Percentiles rank a stretch among this genome's conserved stretches.
These are phyloP conservation scores for Phytophthora pisi DNA, from an alignment of 352 stramenopile genomes.

Conservation along the genomic window DNA sequence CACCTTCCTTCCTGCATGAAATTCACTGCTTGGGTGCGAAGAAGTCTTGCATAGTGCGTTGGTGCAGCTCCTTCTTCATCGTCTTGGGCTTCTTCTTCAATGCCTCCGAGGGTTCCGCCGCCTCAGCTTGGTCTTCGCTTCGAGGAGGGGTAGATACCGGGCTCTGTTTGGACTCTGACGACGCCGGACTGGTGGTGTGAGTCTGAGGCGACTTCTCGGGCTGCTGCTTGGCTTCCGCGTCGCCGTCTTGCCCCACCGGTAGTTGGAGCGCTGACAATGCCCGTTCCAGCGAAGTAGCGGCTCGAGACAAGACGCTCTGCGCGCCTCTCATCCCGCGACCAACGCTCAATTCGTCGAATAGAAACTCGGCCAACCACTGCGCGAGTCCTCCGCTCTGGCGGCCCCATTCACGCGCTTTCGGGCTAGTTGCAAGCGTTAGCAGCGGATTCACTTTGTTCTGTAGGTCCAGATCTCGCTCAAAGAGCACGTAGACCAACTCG, in stretches of 20 bases:
- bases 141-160: background rate
- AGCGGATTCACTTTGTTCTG: slow-evolving; percentile 47
- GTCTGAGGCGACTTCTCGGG: background rate
- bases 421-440: slow-evolving; percentile 21
- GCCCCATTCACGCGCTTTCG: slow-evolving; percentile 32
- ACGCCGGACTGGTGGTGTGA: background rate
- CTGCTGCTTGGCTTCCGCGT: slow-evolving; percentile 2
- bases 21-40: slow-evolving; percentile 25
- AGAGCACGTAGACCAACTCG: slow-evolving; percentile 66
- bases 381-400: slow-evolving; percentile 21
- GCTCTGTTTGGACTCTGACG: slow-evolving; percentile 1
- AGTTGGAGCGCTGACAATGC: slow-evolving; percentile 9
- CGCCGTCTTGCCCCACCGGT: slow-evolving; percentile 4
- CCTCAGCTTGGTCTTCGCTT: slow-evolving; percentile 13
- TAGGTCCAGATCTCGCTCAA: slow-evolving; percentile 51
- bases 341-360: slow-evolving; percentile 29
- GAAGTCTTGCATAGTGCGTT: slow-evolving; percentile 38
- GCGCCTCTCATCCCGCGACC: background rate
- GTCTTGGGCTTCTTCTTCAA: slow-evolving; percentile 35
- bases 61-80: slow-evolving; percentile 25
- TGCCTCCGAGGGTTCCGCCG: background rate
- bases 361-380: slow-evolving; percentile 37
- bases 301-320: slow-evolving; percentile 26
- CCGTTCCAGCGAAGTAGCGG: slow-evolving; percentile 27
- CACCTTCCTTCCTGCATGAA: slow-evolving; percentile 1